Percentiles rank a stretch among this genome's conserved stretches.
phyloP scores from a whole-genome alignment of 2,329 filamentous ascomycete genomes.

The Trichoderma sp. region DNA sequence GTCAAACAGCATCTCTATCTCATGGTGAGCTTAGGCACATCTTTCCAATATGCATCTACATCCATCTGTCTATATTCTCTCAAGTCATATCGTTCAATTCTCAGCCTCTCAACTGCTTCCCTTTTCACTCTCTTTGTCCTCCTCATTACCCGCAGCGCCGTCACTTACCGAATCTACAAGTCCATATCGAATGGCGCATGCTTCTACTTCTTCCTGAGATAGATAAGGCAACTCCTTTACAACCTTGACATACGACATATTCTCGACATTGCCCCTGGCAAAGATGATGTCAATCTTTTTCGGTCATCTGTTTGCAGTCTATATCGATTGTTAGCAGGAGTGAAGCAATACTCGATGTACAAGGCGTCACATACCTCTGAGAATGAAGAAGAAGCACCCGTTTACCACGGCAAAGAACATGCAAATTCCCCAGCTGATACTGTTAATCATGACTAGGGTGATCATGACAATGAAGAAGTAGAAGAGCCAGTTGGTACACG shows the following conservation, averaged over 20 bases:
- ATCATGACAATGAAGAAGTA: constrained; percentile 52
- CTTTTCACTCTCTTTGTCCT: not conserved
- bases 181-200: constrained; percentile 34
- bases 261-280: constrained; percentile 56
- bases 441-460: constrained; percentile 50
- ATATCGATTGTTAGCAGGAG: not conserved
- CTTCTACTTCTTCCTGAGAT: constrained; percentile 49
- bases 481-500: constrained; percentile 57
- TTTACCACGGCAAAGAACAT: constrained; percentile 49
- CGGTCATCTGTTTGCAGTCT: constrained; percentile 35
- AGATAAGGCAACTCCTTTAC: constrained; percentile 55
- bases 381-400: constrained; percentile 30
- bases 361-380: constrained; percentile 38
- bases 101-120: constrained; percentile 1
- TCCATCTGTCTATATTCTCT: not conserved
- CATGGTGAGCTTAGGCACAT: not conserved
- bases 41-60: not conserved
- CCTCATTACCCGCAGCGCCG: not conserved
- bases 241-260: constrained; percentile 58
- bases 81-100: not conserved
- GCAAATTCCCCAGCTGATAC: constrained; percentile 51
- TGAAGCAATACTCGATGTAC: not conserved
- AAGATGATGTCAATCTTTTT: constrained; percentile 60
- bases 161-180: not conserved
- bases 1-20: not conserved